Conservation (phyloP, 2,329 filamentous ascomycete genomes). For the Tricladium varicosporioides region DNA sequence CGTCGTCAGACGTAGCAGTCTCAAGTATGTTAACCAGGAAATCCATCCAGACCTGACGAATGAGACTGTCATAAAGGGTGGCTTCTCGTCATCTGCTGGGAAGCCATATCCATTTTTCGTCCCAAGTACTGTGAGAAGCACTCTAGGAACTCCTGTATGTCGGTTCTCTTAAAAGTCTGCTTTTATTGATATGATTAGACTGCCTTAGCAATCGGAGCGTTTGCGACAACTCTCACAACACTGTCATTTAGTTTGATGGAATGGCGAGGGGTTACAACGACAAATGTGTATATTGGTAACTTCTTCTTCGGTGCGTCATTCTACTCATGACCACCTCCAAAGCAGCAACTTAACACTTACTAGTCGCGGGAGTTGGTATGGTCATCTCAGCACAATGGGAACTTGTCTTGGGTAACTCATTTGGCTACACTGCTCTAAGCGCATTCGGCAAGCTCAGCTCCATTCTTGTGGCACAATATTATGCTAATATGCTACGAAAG, state of each 20-base stretch:
- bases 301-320: constrained; percentile 44
- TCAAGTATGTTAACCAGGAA: constrained; percentile 11
- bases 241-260: constrained; percentile 54
- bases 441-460: constrained; percentile 44
- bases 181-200: constrained; percentile 34
- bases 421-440: constrained; percentile 51
- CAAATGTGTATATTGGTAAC: constrained; percentile 52
- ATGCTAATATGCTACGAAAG: constrained; percentile 19
- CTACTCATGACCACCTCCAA: constrained; percentile 28
- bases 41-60: constrained; percentile 13
- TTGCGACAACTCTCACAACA: constrained; percentile 53
- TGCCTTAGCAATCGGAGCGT: constrained; percentile 50
- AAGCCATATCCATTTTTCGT: constrained; percentile 19
- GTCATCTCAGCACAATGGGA: constrained; percentile 57
- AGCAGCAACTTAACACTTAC: neutral
- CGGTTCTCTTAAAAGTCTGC: neutral
- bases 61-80: neutral
- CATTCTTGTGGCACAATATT: no score
- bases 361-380: constrained; percentile 45
- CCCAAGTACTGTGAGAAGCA: constrained; percentile 19
- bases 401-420: constrained; percentile 49
- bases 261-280: constrained; percentile 48
- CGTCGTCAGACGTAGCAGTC: constrained; percentile 16
- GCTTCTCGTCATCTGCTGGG: neutral
- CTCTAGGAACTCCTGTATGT: constrained; percentile 27